Base-by-base conservation (phyloP, 2,329 filamentous ascomycete genomes). In the Ambrosiella beaveri region DNA sequence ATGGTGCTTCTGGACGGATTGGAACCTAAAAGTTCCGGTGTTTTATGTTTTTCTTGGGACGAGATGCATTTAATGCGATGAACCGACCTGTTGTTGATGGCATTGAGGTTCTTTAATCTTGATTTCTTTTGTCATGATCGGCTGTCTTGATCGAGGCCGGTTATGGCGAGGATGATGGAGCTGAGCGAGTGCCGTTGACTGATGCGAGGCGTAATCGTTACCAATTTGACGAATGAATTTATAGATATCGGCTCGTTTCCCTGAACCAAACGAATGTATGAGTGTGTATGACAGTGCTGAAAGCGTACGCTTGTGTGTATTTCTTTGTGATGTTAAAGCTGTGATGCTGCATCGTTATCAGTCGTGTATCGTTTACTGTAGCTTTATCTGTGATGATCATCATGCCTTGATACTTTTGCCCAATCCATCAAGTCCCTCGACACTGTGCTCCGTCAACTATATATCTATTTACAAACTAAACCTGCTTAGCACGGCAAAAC, bases 31-130 rank as follows among this genome's bases (percentile, higher is more conserved):
- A 45, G 49, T 19, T 50, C n/a, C 53, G 56, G 56, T 50, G 47
- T 60, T 60, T 47, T 45, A 15, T 58, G 57, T 36, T 53, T 58
- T 19, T 35, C 47, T 38, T 19, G 56, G 47, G 39, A 61, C 52
- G 50, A 54, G 44, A 58, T 52, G 52, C 57, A 54, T 58, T 50
- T 38, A 37, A 39, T 50, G 41, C 41, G 51, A 58, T 58, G n/a
- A 57, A 19, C 52, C 52, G 52, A 54, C 52, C 15, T 19, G 37
- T 54, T 54, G 12, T 4, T 38, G n/a, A 15, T 36, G 47, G 17
- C 8, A 7, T 51, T 3, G 1, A 1, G 9, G 19, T 51, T 2
- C 5, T 51, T 12, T 27, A 11, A 27, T 36, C 47, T 51, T 36
- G 44, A 17, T 15, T 13, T 13, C 2, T 13, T n/a, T 17, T 47